Conservation (phyloP, 768 basidiomycete species). For the Cystofilobasidium ferigula region DNA sequence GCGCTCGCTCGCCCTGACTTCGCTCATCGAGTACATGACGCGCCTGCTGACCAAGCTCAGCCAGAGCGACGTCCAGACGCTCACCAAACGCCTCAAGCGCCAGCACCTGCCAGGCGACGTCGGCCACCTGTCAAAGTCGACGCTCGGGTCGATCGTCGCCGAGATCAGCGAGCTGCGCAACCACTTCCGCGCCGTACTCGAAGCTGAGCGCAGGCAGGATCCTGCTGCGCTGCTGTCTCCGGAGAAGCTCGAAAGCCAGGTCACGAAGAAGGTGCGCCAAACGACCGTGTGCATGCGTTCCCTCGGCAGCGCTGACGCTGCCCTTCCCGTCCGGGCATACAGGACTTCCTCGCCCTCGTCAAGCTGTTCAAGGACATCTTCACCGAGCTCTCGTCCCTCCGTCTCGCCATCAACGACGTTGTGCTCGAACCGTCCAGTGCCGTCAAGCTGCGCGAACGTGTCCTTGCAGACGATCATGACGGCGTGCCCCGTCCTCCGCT, state of each 20-base stretch:
- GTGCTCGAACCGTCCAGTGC: constrained; percentile 78
- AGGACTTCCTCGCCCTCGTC: constrained; percentile 67
- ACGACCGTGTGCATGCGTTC: background rate
- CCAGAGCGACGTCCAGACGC: constrained; percentile 70
- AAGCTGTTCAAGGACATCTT: constrained; percentile 77
- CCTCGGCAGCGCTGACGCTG: background rate
- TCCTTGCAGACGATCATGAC: constrained; percentile 30
- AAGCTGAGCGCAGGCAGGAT: constrained; percentile 40
- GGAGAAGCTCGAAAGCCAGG: constrained; percentile 28
- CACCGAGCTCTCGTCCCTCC: constrained; percentile 66
- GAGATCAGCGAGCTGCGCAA: constrained; percentile 60
- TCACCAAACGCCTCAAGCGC: constrained; percentile 80
- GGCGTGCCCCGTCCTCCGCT: constrained; percentile 30
- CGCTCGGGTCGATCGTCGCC: constrained; percentile 58
- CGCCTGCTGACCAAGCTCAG: constrained; percentile 54
- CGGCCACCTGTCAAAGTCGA: constrained; percentile 70
- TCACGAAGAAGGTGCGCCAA: constrained; percentile 47
- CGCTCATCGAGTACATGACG: constrained; percentile 45
- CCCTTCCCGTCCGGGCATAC: background rate
- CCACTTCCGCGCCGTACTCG: constrained; percentile 49
- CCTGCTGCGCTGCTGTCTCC: constrained; percentile 49
- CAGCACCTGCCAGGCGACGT: constrained; percentile 77
- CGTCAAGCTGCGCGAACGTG: constrained; percentile 43
- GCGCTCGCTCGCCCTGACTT: constrained; percentile 34
- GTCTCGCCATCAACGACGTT: constrained; percentile 74